Evolutionary conservation across 345 rosid genomes (phyloP), one percentile per base, ranked within the genome.

Genomic region (Brassica juncea): DNA sequence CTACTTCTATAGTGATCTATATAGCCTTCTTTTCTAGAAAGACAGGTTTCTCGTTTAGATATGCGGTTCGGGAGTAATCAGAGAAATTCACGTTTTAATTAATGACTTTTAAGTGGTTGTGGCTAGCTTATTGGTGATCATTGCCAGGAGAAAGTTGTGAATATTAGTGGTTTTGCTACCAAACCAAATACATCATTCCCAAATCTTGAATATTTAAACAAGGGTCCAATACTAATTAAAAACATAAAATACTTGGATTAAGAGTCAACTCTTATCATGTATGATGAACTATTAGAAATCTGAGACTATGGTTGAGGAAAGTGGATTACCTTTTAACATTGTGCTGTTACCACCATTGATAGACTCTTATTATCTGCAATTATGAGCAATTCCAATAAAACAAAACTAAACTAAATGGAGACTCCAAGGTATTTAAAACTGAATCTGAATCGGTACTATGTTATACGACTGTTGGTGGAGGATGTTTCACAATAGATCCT

Each of bases 251-350:
- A 32, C n/a, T 74, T 69, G 59, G 60, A 28, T 80, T 55, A 63
- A n/a, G 37, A 70, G 83, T 80, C 83, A 80, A 80, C 76, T 80
- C 79, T 64, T 80, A 74, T 79, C 64, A 74, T 62, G 71, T 62
- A 14, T 30, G 42, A 19, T 54, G 37, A 49, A 42, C 49, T 74
- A 75, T 60, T 79, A 71, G 79, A 55, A 55, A 14, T 39, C 16
- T 66, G 79, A 25, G 67, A 72, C 67, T 62, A 42, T 63, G 71
- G 66, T 69, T 63, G 54, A 69, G 83, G 83, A 74, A 80, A 70
- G 79, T 80, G 76, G 79, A 52, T 74, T 37, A 69, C 23, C 61
- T 69, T 74, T 34, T 34, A 60, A 16, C 67, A 8, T 52, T 61
- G 79, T 80, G 82, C 52, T 62, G 71, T 71, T 60, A 74, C 79